phyloP scores from a whole-genome alignment of 176 grass and related monocot genomes.

The Cocos nucifera region DNA sequence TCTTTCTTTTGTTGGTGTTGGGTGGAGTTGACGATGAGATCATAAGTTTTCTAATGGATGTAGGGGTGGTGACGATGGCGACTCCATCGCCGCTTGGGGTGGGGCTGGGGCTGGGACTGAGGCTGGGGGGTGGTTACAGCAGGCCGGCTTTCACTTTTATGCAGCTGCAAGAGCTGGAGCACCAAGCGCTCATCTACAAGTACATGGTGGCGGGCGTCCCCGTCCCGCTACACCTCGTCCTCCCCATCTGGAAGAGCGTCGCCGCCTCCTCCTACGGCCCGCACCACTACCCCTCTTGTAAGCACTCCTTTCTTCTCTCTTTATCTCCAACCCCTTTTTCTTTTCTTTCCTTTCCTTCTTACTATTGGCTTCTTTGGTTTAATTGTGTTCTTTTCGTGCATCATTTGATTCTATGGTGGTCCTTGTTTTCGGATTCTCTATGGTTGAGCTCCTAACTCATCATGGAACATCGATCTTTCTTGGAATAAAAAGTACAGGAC shows the following conservation, averaged over 20 bases:
- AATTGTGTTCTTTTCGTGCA: too few relatives aligned
- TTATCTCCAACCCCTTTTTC: neutral
- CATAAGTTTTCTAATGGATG: too few relatives aligned
- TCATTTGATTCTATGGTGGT: too few relatives aligned
- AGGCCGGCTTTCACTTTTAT: slow-evolving; percentile 78
- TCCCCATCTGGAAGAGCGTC: slow-evolving; percentile 98
- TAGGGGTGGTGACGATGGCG: slow-evolving; percentile 64
- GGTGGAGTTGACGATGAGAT: too few relatives aligned
- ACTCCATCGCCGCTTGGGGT: slow-evolving; percentile 27
- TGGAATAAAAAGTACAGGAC: too few relatives aligned
- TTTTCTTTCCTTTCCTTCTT: neutral
- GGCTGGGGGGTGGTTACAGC: slow-evolving; percentile 22
- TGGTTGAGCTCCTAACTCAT: too few relatives aligned
- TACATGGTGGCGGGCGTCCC: slow-evolving; percentile 85
- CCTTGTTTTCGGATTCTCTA: too few relatives aligned
- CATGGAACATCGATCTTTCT: too few relatives aligned
- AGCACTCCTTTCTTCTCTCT: neutral
- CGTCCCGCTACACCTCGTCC: slow-evolving; percentile 80
- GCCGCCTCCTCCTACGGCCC: slow-evolving; percentile 74
- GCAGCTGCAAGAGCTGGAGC: slow-evolving; percentile 97
- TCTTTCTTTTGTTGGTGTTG: too few relatives aligned
- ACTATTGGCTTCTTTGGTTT: too few relatives aligned
- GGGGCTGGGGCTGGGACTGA: slow-evolving; percentile 41
- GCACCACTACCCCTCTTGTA: slow-evolving; percentile 71
- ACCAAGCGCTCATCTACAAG: slow-evolving; percentile 97